Percentiles rank a stretch among this genome's conserved stretches.
phyloP scores from a whole-genome alignment of 768 basidiomycete genomes.

The Suillus paluster region DNA sequence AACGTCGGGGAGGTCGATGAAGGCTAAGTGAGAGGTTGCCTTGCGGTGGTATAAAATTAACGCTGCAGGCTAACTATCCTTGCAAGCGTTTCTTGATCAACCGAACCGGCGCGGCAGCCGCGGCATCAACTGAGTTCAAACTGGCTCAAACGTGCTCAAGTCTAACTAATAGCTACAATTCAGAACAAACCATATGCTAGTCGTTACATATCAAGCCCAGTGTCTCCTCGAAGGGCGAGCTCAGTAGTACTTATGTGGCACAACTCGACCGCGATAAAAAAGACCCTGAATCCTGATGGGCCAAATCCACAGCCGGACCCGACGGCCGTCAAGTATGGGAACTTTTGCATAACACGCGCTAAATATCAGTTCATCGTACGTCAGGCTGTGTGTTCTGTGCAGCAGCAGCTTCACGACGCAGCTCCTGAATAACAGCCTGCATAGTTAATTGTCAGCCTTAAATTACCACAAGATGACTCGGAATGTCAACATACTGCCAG shows the following conservation, averaged over 20 bases:
- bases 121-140: constrained; percentile 16
- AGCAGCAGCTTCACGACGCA: constrained; percentile 68
- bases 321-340: constrained; percentile 2
- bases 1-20: constrained; percentile 12
- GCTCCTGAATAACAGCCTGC: constrained; percentile 85
- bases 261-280: background rate
- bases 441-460: constrained; percentile 3
- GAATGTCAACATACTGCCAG: constrained; percentile 65
- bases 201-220: background rate
- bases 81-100: constrained; percentile 1
- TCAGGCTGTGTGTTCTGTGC: constrained; percentile 29
- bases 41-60: constrained; percentile 9
- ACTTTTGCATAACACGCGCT: background rate
- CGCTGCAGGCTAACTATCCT: background rate
- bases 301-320: background rate
- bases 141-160: constrained; percentile 5
- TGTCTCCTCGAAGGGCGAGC: background rate
- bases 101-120: constrained; percentile 8
- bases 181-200: background rate
- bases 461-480: background rate
- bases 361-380: constrained; percentile 23
- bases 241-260: background rate
- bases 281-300: background rate
- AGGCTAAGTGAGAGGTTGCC: constrained; percentile 9
- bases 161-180: background rate